Evolutionary conservation across 2,329 filamentous ascomycete genomes (phyloP).

Genomic region (Pezicula carpinea): DNA sequence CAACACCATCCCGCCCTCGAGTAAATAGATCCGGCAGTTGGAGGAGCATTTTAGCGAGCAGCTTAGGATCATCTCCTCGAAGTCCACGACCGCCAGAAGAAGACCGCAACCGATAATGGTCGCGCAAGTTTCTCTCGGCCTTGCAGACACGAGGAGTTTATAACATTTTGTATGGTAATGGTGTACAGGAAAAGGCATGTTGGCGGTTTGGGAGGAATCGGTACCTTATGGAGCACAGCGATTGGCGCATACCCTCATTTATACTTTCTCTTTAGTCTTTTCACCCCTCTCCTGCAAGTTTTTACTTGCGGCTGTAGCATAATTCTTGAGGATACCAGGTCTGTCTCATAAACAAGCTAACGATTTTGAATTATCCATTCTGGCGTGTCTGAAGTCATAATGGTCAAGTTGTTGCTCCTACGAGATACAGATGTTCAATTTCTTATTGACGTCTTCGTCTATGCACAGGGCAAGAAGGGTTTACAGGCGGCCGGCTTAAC

Average conservation of each 20-base stretch:
- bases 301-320: slow-evolving; percentile 5
- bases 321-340: slow-evolving; percentile 7
- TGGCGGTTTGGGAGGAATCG: not conserved
- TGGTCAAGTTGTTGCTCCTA: too few relatives aligned
- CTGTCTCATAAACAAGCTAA: slow-evolving; percentile 8
- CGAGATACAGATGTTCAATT: too few relatives aligned
- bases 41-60: slow-evolving; percentile 19
- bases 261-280: not conserved
- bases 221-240: slow-evolving; percentile 3
- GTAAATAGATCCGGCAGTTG: slow-evolving; percentile 15
- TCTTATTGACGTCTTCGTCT: too few relatives aligned
- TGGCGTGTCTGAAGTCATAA: not conserved
- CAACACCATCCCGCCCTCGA: slow-evolving; percentile 14
- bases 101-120: slow-evolving; percentile 22
- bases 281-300: not conserved
- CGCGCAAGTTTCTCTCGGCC: not conserved
- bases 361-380: slow-evolving; percentile 1
- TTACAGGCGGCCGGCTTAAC: too few relatives aligned
- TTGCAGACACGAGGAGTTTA: not conserved
- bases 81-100: slow-evolving; percentile 18
- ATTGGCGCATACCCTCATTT: slow-evolving; percentile 4
- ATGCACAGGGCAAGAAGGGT: too few relatives aligned
- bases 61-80: slow-evolving; percentile 18
- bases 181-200: not conserved
- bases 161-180: slow-evolving; percentile 3